phyloP scores from a whole-genome alignment of 495 filamentous ascomycete species.

The Physcia stellaris region DNA sequence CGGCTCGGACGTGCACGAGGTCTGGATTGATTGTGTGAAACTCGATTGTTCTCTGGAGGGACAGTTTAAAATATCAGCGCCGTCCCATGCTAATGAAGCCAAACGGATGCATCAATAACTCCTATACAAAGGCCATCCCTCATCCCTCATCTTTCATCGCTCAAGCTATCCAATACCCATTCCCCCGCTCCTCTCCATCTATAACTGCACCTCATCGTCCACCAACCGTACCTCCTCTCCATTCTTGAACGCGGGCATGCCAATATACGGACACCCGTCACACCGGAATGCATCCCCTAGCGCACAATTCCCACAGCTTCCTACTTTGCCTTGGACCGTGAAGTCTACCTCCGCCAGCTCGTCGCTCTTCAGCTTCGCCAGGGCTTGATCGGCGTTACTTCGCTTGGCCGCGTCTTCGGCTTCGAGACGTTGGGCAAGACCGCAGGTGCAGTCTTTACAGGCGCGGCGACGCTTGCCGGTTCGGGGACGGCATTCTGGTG shows the following conservation, averaged over 20 bases:
- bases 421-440: conserved; percentile 37
- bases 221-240: conserved; percentile 83
- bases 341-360: conserved; percentile 88
- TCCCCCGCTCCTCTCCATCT: conserved; percentile 19
- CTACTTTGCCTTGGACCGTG: conserved; percentile 88
- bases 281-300: conserved; percentile 66
- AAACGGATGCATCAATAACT: too few species aligned
- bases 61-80: too few species aligned
- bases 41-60: too few species aligned
- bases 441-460: conserved; percentile 97
- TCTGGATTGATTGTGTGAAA: too few species aligned
- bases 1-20: too few species aligned
- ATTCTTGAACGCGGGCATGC: conserved; percentile 88
- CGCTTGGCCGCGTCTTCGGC: conserved; percentile 24
- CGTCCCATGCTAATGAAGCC: too few species aligned
- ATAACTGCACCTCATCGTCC: conserved; percentile 81
- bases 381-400: conserved; percentile 40
- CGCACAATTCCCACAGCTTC: conserved; percentile 84
- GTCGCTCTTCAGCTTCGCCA: conserved; percentile 57
- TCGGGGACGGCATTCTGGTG: conserved; percentile 71
- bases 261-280: conserved; percentile 80
- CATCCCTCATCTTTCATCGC: too few species aligned
- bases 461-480: conserved; percentile 75
- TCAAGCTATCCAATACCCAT: too few species aligned
- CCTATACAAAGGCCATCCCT: too few species aligned